Evolutionary conservation across 495 filamentous ascomycete species (phyloP).

Genomic region (Letharia columbiana): DNA sequence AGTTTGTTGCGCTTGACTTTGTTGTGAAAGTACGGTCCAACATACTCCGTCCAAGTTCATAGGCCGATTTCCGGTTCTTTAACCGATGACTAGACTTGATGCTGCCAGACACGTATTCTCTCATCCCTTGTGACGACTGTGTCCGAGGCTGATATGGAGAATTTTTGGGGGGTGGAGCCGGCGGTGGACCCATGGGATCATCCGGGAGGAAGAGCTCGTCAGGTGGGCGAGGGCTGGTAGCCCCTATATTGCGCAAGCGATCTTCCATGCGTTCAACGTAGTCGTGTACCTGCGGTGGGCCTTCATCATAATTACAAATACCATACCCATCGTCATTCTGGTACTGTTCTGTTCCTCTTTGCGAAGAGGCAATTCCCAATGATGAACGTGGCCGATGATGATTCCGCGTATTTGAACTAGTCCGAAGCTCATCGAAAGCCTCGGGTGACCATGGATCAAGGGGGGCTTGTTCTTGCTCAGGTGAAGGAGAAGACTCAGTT

Average conservation of each 20-base stretch:
- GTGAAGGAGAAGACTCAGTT: constrained; percentile 40
- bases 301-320: constrained; percentile 47
- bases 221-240: constrained; percentile 42
- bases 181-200: constrained; percentile 29
- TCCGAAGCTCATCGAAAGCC: constrained; percentile 60
- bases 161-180: constrained; percentile 37
- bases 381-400: constrained; percentile 58
- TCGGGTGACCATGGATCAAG: constrained; percentile 87
- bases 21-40: constrained; percentile 75
- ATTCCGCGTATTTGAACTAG: constrained; percentile 28
- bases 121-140: constrained; percentile 36
- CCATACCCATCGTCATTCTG: constrained; percentile 29
- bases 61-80: constrained; percentile 66
- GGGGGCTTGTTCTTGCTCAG: constrained; percentile 38
- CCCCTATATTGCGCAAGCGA: constrained; percentile 62
- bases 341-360: constrained; percentile 7
- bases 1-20: constrained; percentile 70
- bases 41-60: constrained; percentile 63
- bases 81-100: constrained; percentile 35
- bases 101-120: constrained; percentile 23
- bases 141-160: constrained; percentile 35
- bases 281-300: constrained; percentile 64
- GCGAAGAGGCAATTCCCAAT: constrained; percentile 46
- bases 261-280: constrained; percentile 87
- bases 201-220: constrained; percentile 32